phyloP scores from a whole-genome alignment of 2,329 filamentous ascomycete species.

The Exophiala calicioides region DNA sequence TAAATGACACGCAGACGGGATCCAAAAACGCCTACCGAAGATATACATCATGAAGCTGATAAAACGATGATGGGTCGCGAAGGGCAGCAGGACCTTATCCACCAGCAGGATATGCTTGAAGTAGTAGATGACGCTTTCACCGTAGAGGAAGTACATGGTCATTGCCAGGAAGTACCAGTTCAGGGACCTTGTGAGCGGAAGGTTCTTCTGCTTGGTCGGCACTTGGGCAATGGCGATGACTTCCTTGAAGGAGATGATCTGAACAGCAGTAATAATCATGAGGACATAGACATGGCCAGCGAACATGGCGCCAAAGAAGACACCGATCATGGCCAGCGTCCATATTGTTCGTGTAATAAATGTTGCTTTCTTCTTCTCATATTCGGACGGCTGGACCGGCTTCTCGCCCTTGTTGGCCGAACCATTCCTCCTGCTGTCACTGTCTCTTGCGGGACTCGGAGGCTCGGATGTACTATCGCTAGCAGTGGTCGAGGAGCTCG shows the following conservation, averaged over 20 bases:
- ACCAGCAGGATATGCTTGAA: constrained; percentile 98
- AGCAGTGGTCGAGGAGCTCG: constrained; percentile 57
- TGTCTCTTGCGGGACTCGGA: constrained; percentile 49
- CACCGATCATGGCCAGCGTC: constrained; percentile 95
- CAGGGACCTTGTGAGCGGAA: constrained; percentile 91
- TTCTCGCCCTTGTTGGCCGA: constrained; percentile 35
- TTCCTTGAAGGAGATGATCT: constrained; percentile 98
- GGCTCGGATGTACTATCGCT: constrained; percentile 54
- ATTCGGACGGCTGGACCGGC: constrained; percentile 62
- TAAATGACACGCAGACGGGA: not conserved
- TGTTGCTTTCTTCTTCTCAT: constrained; percentile 98
- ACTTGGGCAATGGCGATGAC: constrained; percentile 97
- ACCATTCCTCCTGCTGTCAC: constrained; percentile 34
- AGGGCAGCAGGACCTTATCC: constrained; percentile 85
- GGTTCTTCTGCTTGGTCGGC: constrained; percentile 82
- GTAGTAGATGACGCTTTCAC: constrained; percentile 98
- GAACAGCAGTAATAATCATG: constrained; percentile 84
- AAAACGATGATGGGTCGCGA: constrained; percentile 96
- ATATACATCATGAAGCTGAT: constrained; percentile 99
- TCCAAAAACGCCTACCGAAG: constrained; percentile 68
- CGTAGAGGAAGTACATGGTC: constrained; percentile 99
- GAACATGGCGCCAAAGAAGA: constrained; percentile 90
- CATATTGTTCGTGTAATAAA: constrained; percentile 97
- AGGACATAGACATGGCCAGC: constrained; percentile 98
- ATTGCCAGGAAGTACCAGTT: constrained; percentile 99